Conservation (phyloP, 495 filamentous ascomycete genomes). For the Aspergillus haitiensis region DNA sequence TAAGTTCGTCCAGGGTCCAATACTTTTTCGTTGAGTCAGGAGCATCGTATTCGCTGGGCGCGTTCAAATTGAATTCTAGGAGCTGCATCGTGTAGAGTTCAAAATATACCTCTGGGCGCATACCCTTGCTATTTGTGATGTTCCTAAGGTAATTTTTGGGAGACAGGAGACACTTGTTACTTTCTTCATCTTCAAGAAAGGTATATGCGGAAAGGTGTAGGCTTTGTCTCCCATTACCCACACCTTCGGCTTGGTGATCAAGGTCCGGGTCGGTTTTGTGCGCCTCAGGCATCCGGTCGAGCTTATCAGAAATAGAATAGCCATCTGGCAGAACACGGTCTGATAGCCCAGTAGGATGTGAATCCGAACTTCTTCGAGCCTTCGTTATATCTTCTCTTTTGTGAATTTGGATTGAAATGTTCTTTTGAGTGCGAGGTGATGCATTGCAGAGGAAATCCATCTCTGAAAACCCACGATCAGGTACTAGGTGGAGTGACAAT, state of each 20-base stretch:
- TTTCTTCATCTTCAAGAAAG: too few relatives aligned
- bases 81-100: slow-evolving; percentile 24
- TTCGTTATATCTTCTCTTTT: slow-evolving; percentile 25
- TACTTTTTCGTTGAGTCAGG: slow-evolving; percentile 8
- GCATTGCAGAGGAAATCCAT: slow-evolving; percentile 56
- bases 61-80: slow-evolving; percentile 21
- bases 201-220: too few relatives aligned
- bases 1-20: slow-evolving; percentile 32
- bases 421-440: not conserved
- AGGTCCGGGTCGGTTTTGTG: too few relatives aligned
- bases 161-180: not conserved
- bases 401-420: not conserved
- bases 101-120: not conserved
- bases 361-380: not conserved
- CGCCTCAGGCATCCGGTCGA: too few relatives aligned
- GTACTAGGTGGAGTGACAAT: slow-evolving; percentile 41
- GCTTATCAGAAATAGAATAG: too few relatives aligned
- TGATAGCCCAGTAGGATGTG: too few relatives aligned
- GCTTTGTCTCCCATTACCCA: too few relatives aligned
- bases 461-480: slow-evolving; percentile 67
- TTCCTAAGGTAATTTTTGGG: not conserved
- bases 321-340: too few relatives aligned
- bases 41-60: not conserved
- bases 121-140: not conserved
- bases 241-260: too few relatives aligned